Conservation (phyloP, 177 flowering plant species). For the Viscum album region DNA sequence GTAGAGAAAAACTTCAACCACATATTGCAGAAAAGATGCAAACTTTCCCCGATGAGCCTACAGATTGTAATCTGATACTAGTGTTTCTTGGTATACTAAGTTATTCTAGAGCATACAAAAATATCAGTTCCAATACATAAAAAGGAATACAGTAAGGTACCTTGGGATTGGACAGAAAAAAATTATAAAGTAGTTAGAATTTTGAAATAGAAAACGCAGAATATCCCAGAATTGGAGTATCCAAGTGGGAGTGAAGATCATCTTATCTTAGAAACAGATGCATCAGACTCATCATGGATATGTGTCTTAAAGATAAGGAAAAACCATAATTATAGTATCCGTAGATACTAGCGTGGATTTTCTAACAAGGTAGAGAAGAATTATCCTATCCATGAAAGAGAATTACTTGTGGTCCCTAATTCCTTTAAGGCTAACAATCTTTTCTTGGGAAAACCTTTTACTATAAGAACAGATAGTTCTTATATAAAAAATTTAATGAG, state of each 20-base stretch:
- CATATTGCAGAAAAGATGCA: neutral
- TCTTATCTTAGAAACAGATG: neutral
- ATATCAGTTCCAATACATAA: neutral
- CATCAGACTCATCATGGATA: neutral
- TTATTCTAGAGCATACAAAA: neutral
- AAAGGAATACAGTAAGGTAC: neutral
- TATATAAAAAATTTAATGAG: no score
- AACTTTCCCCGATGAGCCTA: neutral
- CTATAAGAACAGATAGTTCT: neutral
- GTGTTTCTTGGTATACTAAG: neutral
- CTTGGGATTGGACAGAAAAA: neutral
- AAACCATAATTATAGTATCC: neutral
- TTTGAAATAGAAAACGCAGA: no score
- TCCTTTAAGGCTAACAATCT: neutral
- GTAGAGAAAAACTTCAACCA: neutral
- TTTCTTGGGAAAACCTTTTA: neutral
- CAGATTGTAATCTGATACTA: neutral
- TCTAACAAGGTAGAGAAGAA: neutral
- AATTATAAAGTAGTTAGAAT: neutral
- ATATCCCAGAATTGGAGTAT: neutral
- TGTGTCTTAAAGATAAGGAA: neutral
- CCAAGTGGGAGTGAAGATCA: neutral
- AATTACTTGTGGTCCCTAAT: neutral
- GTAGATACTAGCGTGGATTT: neutral
- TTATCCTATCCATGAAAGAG: neutral